phyloP scores from a whole-genome alignment of 164 flowering plant species.

The Chimonanthus praecox region DNA sequence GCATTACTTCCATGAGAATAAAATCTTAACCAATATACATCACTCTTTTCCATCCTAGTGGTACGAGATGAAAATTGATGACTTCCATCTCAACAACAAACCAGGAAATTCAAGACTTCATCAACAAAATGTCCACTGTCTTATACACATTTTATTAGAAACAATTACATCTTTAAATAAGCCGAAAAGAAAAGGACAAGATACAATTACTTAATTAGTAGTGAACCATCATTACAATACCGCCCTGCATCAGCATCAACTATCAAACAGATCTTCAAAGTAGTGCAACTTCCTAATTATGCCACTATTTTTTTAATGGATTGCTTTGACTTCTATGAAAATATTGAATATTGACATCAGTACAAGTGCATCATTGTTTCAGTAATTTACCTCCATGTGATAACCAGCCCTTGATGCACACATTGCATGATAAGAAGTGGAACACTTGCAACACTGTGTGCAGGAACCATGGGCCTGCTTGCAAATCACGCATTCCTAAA shows the following conservation, averaged over 20 bases:
- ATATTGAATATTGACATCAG: background rate
- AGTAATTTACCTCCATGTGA: constrained; percentile 76
- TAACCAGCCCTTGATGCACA: constrained; percentile 99
- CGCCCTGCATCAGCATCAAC: background rate
- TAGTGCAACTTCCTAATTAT: background rate
- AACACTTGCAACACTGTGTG: constrained; percentile 88
- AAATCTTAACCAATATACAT: no score
- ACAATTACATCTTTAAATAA: no score
- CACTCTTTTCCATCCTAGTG: no score
- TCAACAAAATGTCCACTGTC: no score
- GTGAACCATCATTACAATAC: background rate
- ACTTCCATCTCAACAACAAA: no score
- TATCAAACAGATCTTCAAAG: background rate
- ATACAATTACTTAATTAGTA: no score
- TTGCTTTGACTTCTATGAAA: background rate
- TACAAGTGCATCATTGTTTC: background rate
- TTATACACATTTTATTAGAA: no score
- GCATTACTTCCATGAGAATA: no score
- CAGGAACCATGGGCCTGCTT: constrained; percentile 98
- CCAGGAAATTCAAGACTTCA: no score
- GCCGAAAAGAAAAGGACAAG: no score
- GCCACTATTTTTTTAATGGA: background rate
- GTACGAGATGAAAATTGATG: no score
- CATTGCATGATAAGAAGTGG: constrained; percentile 91
- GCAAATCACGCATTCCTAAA: constrained; percentile 87